Percentiles rank a stretch among this genome's conserved stretches.
Evolutionary conservation across 371 early-diverging fungal species (phyloP).

Genomic region (Mortierella sp.): DNA sequence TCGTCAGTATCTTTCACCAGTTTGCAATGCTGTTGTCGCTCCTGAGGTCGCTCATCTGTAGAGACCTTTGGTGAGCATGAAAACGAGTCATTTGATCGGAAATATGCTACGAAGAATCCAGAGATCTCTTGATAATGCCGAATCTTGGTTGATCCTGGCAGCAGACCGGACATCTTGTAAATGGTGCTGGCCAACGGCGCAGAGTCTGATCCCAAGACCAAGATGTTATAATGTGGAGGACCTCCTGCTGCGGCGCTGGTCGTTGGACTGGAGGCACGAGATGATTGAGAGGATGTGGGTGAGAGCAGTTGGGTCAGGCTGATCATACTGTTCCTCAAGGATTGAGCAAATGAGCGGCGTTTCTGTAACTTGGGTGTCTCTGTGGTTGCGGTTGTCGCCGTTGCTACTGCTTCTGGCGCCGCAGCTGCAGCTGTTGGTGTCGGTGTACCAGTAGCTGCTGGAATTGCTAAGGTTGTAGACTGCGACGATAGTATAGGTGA

Average conservation of each 20-base stretch:
- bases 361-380: slow-evolving; percentile 35
- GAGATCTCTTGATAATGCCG: slow-evolving; percentile 55
- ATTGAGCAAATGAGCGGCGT: slow-evolving; percentile 45
- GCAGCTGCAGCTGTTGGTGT: neutral
- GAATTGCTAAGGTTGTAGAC: neutral
- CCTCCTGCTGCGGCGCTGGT: slow-evolving; percentile 10
- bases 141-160: slow-evolving; percentile 44
- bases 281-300: neutral
- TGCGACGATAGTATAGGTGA: slow-evolving; percentile 6
- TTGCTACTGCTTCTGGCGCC: neutral
- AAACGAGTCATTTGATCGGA: slow-evolving; percentile 45
- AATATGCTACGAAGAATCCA: slow-evolving; percentile 54
- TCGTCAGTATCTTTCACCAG: neutral
- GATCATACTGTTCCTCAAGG: slow-evolving; percentile 35
- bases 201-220: slow-evolving; percentile 52
- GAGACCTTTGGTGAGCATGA: slow-evolving; percentile 43
- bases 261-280: slow-evolving; percentile 1
- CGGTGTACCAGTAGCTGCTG: neutral
- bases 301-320: slow-evolving; percentile 43
- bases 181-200: slow-evolving; percentile 52
- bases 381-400: slow-evolving; percentile 5
- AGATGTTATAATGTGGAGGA: slow-evolving; percentile 50
- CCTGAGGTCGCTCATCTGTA: slow-evolving; percentile 15
- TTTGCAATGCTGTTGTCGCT: neutral
- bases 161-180: slow-evolving; percentile 49